A percentile compares a stretch with the other conserved stretches of the same genome.
These are phyloP conservation scores for Xylaria sp. DNA, from an alignment of 2,329 filamentous ascomycete genomes.

Conservation along the genomic window DNA sequence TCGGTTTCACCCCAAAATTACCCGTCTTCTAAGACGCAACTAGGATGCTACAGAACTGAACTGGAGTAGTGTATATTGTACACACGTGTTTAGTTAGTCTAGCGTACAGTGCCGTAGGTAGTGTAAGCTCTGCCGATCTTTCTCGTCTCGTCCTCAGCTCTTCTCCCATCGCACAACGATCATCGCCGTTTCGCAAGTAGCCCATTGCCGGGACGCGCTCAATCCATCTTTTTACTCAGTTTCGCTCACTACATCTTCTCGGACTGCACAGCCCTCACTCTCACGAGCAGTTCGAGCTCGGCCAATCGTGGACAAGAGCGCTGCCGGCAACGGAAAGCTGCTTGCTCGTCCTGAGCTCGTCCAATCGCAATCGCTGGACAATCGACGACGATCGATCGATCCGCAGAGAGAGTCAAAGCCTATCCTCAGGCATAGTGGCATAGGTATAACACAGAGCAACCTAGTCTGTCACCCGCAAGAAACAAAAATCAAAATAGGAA, in stretches of 20 bases:
- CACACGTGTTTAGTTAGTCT: conserved; percentile 1
- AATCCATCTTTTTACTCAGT: conserved; percentile 14
- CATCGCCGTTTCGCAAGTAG: conserved; percentile 9
- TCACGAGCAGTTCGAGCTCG: conserved; percentile 8
- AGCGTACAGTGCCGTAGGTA: background rate
- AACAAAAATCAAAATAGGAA: background rate
- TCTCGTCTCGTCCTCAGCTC: conserved; percentile 29
- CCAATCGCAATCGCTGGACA: conserved; percentile 16
- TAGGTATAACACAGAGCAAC: background rate
- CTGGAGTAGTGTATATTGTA: background rate
- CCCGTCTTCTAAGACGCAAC: conserved; percentile 19
- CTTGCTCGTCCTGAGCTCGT: conserved; percentile 19
- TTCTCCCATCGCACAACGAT: conserved; percentile 22
- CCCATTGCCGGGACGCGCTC: conserved; percentile 5
- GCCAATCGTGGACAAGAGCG: conserved; percentile 3
- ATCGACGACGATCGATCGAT: conserved; percentile 15
- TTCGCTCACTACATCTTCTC: background rate
- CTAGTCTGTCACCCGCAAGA: background rate
- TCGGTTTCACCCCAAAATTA: conserved; percentile 33
- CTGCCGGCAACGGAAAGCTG: background rate
- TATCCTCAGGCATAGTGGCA: background rate
- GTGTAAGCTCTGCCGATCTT: conserved; percentile 31
- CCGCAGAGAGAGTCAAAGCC: background rate
- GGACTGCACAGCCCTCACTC: background rate
- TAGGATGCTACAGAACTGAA: conserved; percentile 5